Base-by-base conservation (phyloP, 495 filamentous ascomycete genomes). In the Xanthoparmelia taractica region DNA sequence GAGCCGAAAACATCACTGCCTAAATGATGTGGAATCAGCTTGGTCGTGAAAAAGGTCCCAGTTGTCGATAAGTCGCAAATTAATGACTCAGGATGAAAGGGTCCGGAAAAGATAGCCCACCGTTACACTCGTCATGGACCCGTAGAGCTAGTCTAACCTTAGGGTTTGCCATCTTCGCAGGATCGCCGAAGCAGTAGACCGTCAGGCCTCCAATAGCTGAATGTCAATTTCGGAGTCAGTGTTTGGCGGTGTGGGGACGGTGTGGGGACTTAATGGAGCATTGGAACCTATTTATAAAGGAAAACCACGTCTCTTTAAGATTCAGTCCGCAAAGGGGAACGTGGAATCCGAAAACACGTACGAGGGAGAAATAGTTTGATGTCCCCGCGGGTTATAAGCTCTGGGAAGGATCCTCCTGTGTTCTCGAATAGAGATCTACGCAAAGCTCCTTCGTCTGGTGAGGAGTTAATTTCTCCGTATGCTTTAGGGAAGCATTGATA, bases 141-240 rank as follows among this genome's bases (percentile, higher is more conserved):
- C 94, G 90, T 64, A 98, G 80, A 34, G 94, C 88, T 55, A 97
- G 80, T 64, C 83, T 84, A 58, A 90, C 90, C 52, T 87, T 90
- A 52, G 90, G 85, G 71, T 98, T 89, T 23, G 91, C 86, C 82
- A 98, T 91, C 67, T 91, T 93, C 47, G 91, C 89, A 12, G 90
- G 90, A 64, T 96, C 92, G 23, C 94, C 94, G 73, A 98, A 98
- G 77, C 90, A 91, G 77, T 98, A 98, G 33, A 97, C 94, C 1
- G 94, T 98, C 68, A 96, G 77, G 17, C 94, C 94, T 57, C 94
- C 94, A 71, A 98, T 98, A 31, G 94, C 47, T 50, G 23, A 10
- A 50, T 27, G 11, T 27, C 29, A n/a, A 50, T 27, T 50, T 27
- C 8, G 47, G 11, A 29, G 47, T 50, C 47, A 50, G 47, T 29